Percentiles rank a stretch among this genome's conserved stretches.
These are phyloP conservation scores for Penicillium sclerotiorum DNA, from an alignment of 2,329 filamentous ascomycete species.

Conservation along the genomic window DNA sequence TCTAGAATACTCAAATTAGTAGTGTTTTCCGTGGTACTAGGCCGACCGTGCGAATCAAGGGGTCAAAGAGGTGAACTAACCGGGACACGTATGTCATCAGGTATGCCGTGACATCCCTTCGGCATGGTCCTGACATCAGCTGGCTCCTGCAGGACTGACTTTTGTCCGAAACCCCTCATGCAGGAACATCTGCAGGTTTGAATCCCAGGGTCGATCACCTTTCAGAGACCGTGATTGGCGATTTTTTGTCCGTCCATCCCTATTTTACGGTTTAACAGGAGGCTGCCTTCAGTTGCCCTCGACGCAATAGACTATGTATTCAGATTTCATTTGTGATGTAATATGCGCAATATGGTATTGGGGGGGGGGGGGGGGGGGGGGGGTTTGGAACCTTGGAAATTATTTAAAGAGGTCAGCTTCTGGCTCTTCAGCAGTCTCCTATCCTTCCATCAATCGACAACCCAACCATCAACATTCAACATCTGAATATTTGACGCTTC, in stretches of 20 bases:
- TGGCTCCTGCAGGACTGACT: background rate
- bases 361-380: no score
- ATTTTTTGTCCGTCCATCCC: background rate
- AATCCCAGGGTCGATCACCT: background rate
- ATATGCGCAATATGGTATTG: no score
- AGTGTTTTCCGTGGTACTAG: background rate
- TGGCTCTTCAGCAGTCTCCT: background rate
- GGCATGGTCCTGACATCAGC: conserved; percentile 20
- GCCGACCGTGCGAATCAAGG: background rate
- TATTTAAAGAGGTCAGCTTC: no score
- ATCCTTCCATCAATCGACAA: background rate
- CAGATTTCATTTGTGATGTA: background rate
- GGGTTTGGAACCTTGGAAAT: no score
- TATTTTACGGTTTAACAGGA: background rate
- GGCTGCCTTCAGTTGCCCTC: background rate
- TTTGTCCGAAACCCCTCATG: background rate
- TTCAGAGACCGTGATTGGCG: background rate
- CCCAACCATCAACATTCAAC: background rate
- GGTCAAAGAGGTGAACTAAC: background rate
- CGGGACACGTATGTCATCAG: conserved; percentile 10
- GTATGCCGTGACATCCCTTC: background rate
- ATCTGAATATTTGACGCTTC: background rate
- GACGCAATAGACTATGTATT: background rate
- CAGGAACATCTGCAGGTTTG: background rate
- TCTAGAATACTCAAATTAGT: background rate